phyloP scores from a whole-genome alignment of 1,284 basidiomycete genomes.

The Ganoderma lucidum region DNA sequence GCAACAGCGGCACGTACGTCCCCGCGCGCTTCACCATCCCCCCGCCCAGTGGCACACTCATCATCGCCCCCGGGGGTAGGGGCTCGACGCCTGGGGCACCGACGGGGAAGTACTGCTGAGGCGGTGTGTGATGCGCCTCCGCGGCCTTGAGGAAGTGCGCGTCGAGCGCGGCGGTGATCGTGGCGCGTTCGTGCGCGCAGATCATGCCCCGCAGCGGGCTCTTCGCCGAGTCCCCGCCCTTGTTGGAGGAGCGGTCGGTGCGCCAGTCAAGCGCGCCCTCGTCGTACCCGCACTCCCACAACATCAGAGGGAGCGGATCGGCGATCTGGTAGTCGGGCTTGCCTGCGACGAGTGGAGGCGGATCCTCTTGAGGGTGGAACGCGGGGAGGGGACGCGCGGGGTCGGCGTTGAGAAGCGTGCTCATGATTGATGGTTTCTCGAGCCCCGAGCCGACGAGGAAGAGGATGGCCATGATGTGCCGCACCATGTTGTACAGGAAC shows the following conservation, averaged over 20 bases:
- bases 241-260: slow-evolving; percentile 54
- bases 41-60: slow-evolving; percentile 78
- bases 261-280: slow-evolving; percentile 80
- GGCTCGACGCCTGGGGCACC: slow-evolving; percentile 33
- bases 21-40: slow-evolving; percentile 67
- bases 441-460: slow-evolving; percentile 89
- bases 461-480: slow-evolving; percentile 94
- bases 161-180: slow-evolving; percentile 66
- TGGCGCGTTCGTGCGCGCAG: slow-evolving; percentile 61
- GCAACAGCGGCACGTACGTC: slow-evolving; percentile 73
- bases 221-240: slow-evolving; percentile 41
- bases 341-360: slow-evolving; percentile 60
- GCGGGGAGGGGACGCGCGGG: slow-evolving; percentile 41
- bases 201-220: slow-evolving; percentile 68
- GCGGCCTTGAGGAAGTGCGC: slow-evolving; percentile 69
- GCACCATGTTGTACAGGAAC: slow-evolving; percentile 97
- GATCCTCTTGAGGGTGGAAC: slow-evolving; percentile 44
- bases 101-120: slow-evolving; percentile 46
- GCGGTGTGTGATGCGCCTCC: slow-evolving; percentile 52
- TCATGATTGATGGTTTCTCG: slow-evolving; percentile 79
- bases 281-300: slow-evolving; percentile 91
- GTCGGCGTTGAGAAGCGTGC: slow-evolving; percentile 79
- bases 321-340: slow-evolving; percentile 97
- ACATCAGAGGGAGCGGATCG: slow-evolving; percentile 87
- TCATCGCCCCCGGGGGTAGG: slow-evolving; percentile 37